phyloP scores from a whole-genome alignment of 345 rosid species.

The Populus pruinosa region DNA sequence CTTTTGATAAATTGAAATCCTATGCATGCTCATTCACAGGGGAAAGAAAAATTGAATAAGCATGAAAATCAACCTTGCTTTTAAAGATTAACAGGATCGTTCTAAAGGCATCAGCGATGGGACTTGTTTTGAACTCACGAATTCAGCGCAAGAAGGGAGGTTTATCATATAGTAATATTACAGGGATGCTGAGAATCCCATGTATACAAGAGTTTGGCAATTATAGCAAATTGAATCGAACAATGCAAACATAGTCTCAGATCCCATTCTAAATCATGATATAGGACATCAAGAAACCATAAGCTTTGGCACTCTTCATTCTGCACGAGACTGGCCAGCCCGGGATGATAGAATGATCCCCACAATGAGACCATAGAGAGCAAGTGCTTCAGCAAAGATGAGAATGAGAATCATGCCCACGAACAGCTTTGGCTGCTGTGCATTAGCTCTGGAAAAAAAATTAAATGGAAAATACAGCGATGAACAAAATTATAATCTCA shows the following conservation, averaged over 20 bases:
- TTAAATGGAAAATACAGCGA: too few species aligned
- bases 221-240: not conserved
- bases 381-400: slow-evolving; percentile 29
- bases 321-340: slow-evolving; percentile 31
- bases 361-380: slow-evolving; percentile 26
- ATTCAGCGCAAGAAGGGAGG: too few species aligned
- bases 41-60: too few species aligned
- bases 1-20: too few species aligned
- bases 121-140: too few species aligned
- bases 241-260: not conserved
- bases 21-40: too few species aligned
- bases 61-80: too few species aligned
- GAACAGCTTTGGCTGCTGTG: slow-evolving; percentile 28
- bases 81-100: too few species aligned
- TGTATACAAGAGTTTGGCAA: not conserved
- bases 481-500: too few species aligned
- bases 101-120: not conserved
- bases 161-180: not conserved
- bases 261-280: not conserved
- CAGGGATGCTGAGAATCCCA: not conserved
- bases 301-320: not conserved
- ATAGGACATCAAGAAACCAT: not conserved
- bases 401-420: slow-evolving; percentile 29
- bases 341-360: slow-evolving; percentile 26
- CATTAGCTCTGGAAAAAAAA: slow-evolving; percentile 17